Percentiles rank a stretch among this genome's conserved stretches.
These are phyloP conservation scores for Stygiomarasmius scandens DNA, from an alignment of 1,284 basidiomycete species.

Conservation along the genomic window DNA sequence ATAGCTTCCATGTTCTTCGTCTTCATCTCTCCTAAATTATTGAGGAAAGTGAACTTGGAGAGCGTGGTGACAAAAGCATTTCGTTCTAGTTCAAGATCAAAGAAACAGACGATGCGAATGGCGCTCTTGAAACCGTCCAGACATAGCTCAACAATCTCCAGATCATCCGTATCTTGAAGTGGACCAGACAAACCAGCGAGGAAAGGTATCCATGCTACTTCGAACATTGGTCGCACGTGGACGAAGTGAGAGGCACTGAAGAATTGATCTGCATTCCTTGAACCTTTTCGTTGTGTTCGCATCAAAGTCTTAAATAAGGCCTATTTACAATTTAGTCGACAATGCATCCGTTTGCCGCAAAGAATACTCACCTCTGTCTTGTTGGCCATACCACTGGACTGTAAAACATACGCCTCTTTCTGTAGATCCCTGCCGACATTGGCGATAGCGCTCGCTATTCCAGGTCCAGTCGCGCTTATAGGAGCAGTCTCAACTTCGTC, in stretches of 20 bases:
- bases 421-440: slow-evolving; percentile 92
- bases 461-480: slow-evolving; percentile 58
- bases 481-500: slow-evolving; percentile 81
- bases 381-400: slow-evolving; percentile 93
- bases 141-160: slow-evolving; percentile 90
- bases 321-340: slow-evolving; percentile 38
- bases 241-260: slow-evolving; percentile 94
- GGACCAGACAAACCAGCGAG: slow-evolving; percentile 92
- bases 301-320: slow-evolving; percentile 90
- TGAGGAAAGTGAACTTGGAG: slow-evolving; percentile 96
- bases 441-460: slow-evolving; percentile 80
- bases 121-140: slow-evolving; percentile 93
- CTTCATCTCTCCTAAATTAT: slow-evolving; percentile 97
- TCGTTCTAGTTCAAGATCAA: slow-evolving; percentile 92
- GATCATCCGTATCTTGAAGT: slow-evolving; percentile 89
- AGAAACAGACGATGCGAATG: slow-evolving; percentile 92
- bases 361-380: slow-evolving; percentile 79
- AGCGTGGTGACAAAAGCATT: slow-evolving; percentile 98
- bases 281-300: slow-evolving; percentile 81
- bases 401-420: slow-evolving; percentile 91
- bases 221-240: slow-evolving; percentile 96
- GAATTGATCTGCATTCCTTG: slow-evolving; percentile 79
- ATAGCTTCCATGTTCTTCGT: slow-evolving; percentile 98
- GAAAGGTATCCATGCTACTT: slow-evolving; percentile 97
- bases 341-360: slow-evolving; percentile 4